These are phyloP conservation scores for Coccomyxa sp. DNA, from an alignment of 139 green algal genomes.

Conservation along the genomic window DNA sequence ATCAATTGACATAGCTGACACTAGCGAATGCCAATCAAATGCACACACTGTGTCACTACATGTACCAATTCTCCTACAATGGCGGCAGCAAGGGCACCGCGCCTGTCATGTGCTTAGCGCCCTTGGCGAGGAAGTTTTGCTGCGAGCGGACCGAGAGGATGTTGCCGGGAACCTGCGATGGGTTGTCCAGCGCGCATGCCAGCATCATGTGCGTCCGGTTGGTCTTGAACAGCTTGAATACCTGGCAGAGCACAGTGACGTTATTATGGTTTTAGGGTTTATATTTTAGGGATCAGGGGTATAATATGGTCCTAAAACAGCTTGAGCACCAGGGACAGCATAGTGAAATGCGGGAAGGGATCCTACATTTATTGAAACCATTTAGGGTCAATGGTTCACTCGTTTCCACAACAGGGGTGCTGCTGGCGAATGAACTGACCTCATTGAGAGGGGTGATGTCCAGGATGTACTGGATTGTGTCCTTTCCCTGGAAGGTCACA, in stretches of 20 bases:
- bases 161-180: background rate
- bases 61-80: too few species aligned
- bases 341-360: too few species aligned
- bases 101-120: background rate
- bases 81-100: background rate
- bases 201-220: slow-evolving; percentile 53
- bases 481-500: slow-evolving; percentile 36
- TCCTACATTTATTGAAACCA: too few species aligned
- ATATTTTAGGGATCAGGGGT: too few species aligned
- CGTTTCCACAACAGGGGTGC: too few species aligned
- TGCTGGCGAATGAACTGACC: background rate
- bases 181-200: slow-evolving; percentile 10
- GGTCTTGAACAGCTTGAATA: slow-evolving; percentile 36
- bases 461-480: slow-evolving; percentile 15
- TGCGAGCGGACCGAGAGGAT: background rate
- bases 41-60: too few species aligned
- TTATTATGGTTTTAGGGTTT: too few species aligned
- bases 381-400: too few species aligned
- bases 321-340: too few species aligned
- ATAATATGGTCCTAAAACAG: too few species aligned
- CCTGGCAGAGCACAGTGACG: background rate
- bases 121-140: background rate
- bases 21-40: too few species aligned
- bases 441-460: slow-evolving; percentile 50
- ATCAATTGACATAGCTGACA: too few species aligned